Base-by-base conservation (phyloP, 176 grass and related monocot species). In the Carex kokanica region DNA sequence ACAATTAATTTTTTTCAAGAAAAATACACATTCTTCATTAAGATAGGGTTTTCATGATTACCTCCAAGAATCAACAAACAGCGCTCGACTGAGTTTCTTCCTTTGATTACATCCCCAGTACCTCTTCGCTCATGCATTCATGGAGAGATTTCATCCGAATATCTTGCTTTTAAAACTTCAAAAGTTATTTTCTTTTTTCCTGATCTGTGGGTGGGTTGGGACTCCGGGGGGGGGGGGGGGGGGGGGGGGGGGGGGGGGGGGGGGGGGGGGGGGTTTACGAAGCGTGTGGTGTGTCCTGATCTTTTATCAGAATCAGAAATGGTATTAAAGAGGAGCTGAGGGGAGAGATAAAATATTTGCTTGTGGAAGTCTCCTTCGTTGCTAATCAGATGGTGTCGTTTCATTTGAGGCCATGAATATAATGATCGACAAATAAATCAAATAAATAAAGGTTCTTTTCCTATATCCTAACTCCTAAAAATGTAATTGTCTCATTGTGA, bases 401-500 rank as follows among this genome's bases (percentile, higher is more conserved):
- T 73, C n/a, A 25, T 51, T 13, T 49, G 69, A 73, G 69, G 20
- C 41, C 69, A 47, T 49, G 65, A 68, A 69, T 51, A 24, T 47
- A 51, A 52, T 74, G 70, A 74, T 74, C 25, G 70, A 27, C 4
- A 51, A 52, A 52, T 52, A 74, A 51, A 74, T 74, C 4, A 51
- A 52, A 52, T 52, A 74, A 51, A 74, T 74, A 75, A 69, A 31
- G 47, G 72, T 52, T 74, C 69, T 74, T 74, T 74, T 40, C 20
- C 9, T 51, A 8, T 72, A 34, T 21, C 40, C 16, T 49, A 16
- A 21, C 0, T 41, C 17, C 32, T 36, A 67, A 40, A 67, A 68
- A 18, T 15, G 31, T 49, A 49, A 49, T 73, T 73, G 41, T 53
- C 71, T 27, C 36, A 15, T 74, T 6, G 71, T 53, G 45, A 74